A percentile compares a stretch with the other conserved stretches of the same genome.
These are phyloP conservation scores for Pseudocercospora fijiensis DNA, from an alignment of 2,329 filamentous ascomycete species.

Conservation along the genomic window DNA sequence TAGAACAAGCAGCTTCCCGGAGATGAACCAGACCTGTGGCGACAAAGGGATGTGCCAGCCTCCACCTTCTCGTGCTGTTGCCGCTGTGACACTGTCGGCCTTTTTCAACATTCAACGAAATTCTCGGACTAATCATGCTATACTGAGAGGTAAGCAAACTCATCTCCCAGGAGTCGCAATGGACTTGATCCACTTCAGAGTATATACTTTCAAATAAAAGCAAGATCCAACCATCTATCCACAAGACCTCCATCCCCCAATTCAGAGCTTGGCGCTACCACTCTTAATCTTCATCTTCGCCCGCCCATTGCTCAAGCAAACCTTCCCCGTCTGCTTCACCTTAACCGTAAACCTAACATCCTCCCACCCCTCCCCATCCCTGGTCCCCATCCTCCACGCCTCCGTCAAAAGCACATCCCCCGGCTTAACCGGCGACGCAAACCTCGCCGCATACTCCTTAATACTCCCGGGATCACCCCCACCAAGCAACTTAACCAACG, in stretches of 20 bases:
- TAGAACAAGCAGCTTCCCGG: not conserved
- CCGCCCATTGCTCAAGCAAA: constrained; percentile 82
- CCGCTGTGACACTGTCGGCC: not conserved
- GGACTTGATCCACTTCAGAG: no score
- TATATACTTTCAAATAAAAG: no score
- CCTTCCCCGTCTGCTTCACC: constrained; percentile 76
- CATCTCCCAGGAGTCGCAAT: no score
- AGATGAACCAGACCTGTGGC: not conserved
- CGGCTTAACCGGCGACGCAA: constrained; percentile 79
- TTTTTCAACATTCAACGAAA: not conserved
- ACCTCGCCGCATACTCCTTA: constrained; percentile 84
- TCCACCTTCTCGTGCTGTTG: not conserved
- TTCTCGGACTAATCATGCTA: not conserved
- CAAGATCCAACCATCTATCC: no score
- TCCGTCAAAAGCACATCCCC: constrained; percentile 78
- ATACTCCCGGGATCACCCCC: constrained; percentile 77
- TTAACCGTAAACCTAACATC: constrained; percentile 78
- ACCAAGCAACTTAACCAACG: constrained; percentile 69
- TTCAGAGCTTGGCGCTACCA: constrained; percentile 26
- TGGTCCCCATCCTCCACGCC: constrained; percentile 74
- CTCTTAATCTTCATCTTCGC: constrained; percentile 66
- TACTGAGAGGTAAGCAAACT: not conserved
- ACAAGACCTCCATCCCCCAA: not conserved
- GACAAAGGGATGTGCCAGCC: not conserved
- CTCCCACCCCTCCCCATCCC: constrained; percentile 66